Percentiles rank a stretch among this genome's conserved stretches.
These are phyloP conservation scores for barrel medic (Medicago truncatula) DNA, from an alignment of 306 rosid genomes.

Conservation along the genomic window MtrunA17r5.0-ANR NC_053042.1:54193501-54194000, in stretches of 20 bases:
- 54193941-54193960: slow-evolving; percentile 6
- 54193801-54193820: neutral
- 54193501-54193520: slow-evolving; percentile 56
- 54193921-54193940: slow-evolving; percentile 23
- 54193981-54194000: neutral
- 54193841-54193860: neutral
- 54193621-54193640: slow-evolving; percentile 47
- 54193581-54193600: slow-evolving; percentile 40
- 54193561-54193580: slow-evolving; percentile 44
- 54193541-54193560: slow-evolving; percentile 44
- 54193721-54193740: slow-evolving; percentile 45
- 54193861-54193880: slow-evolving; percentile 9
- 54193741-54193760: slow-evolving; percentile 46
- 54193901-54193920: neutral
- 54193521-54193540: slow-evolving; percentile 49
- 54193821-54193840: neutral
- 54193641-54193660: slow-evolving; percentile 45
- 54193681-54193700: slow-evolving; percentile 40
- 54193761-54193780: slow-evolving; percentile 45
- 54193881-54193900: neutral
- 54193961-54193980: neutral
- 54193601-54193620: slow-evolving; percentile 36
- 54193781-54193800: slow-evolving; percentile 55
- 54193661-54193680: slow-evolving; percentile 42
- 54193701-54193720: no score